Conservation (phyloP, 768 basidiomycete species). For the Epithele typhae region DNA sequence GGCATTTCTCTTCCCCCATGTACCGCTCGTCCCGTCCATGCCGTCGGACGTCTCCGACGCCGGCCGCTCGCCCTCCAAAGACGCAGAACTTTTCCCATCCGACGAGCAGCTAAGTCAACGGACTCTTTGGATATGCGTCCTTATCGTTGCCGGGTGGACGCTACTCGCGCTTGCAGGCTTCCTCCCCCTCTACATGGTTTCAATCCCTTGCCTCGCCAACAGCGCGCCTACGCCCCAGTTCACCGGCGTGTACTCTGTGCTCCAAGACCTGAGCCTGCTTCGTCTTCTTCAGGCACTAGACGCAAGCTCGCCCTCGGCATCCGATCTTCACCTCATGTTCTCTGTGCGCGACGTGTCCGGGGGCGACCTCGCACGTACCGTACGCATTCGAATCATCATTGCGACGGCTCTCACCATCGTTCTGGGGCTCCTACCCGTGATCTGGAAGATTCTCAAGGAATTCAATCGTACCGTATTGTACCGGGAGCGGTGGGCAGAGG, state of each 20-base stretch:
- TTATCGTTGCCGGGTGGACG: constrained; percentile 63
- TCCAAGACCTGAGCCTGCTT: constrained; percentile 75
- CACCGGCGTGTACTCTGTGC: constrained; percentile 58
- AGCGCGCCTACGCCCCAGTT: constrained; percentile 40
- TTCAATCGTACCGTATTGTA: constrained; percentile 53
- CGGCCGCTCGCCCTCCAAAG: constrained; percentile 42
- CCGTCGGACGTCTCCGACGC: constrained; percentile 54
- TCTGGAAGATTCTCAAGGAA: constrained; percentile 62
- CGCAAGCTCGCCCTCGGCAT: constrained; percentile 19
- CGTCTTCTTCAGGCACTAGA: constrained; percentile 66
- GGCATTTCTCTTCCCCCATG: constrained; percentile 67
- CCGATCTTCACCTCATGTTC: constrained; percentile 14
- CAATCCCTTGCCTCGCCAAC: constrained; percentile 62
- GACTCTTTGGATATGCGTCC: constrained; percentile 60
- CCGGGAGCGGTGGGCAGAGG: constrained; percentile 54
- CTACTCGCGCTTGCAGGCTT: constrained; percentile 65
- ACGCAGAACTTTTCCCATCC: constrained; percentile 62
- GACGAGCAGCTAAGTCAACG: constrained; percentile 73
- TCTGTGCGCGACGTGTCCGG: constrained; percentile 33
- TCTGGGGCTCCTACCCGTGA: constrained; percentile 59
- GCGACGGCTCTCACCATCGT: constrained; percentile 58
- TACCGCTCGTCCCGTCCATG: constrained; percentile 58
- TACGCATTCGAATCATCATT: constrained; percentile 63
- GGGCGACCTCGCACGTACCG: constrained; percentile 35
- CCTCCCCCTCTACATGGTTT: constrained; percentile 68